Percentiles rank a stretch among this genome's conserved stretches.
Evolutionary conservation across 441 rosid genomes (phyloP).

Genomic region (Gossypium schwendimanii): DNA sequence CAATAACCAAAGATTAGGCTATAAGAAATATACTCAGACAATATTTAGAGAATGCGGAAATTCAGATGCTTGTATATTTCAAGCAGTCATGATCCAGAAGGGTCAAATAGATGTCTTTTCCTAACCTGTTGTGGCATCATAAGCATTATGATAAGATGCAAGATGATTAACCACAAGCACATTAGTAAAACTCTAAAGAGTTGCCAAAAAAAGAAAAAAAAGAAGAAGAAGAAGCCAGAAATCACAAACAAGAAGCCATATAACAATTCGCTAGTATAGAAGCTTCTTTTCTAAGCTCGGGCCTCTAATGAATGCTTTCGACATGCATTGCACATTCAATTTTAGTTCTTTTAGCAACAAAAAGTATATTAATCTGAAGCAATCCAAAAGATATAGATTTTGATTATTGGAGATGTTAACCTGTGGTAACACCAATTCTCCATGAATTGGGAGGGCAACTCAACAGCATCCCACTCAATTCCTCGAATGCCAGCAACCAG

Average conservation of each 20-base stretch:
- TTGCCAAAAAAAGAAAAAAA: not conserved
- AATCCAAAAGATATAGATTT: constrained; percentile 1
- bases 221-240: not conserved
- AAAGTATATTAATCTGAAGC: constrained; percentile 4
- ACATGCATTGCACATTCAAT: not conserved
- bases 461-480: constrained; percentile 95
- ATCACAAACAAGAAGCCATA: constrained; percentile 1
- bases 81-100: not conserved
- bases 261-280: not conserved
- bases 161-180: not conserved
- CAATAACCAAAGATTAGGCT: not conserved
- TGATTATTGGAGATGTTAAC: constrained; percentile 24
- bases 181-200: not conserved
- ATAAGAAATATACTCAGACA: not conserved
- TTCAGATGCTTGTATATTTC: not conserved
- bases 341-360: not conserved
- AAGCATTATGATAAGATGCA: not conserved
- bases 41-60: not conserved
- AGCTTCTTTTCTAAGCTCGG: not conserved
- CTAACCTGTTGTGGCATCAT: not conserved
- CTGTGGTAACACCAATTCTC: constrained; percentile 98
- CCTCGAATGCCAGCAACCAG: constrained; percentile 85
- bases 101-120: not conserved
- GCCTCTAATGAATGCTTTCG: not conserved
- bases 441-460: constrained; percentile 93